Percentiles rank a stretch among this genome's conserved stretches.
Conservation (phyloP, 768 basidiomycete species). For the Mycena rebaudengoi region DNA sequence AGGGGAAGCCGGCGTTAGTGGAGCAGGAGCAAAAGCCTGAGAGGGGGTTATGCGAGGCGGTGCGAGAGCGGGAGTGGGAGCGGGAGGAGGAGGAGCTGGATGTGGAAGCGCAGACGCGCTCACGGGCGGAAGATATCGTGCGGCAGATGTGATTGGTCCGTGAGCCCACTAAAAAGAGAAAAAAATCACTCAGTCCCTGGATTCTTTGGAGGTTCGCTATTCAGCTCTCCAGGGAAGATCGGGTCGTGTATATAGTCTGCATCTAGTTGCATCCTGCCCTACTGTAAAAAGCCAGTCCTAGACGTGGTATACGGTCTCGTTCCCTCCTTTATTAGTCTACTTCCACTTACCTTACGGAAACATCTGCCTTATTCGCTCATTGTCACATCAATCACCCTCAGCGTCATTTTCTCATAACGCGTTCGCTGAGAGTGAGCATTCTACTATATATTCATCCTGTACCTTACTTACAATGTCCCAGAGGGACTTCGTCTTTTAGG, state of each 20-base stretch:
- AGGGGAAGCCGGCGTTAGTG: conserved; percentile 8
- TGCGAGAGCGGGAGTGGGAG: background rate
- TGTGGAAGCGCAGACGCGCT: background rate
- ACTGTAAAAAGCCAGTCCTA: background rate
- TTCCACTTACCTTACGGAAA: background rate
- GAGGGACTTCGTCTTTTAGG: background rate
- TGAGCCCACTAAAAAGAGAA: background rate
- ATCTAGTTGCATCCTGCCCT: background rate
- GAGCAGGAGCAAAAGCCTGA: conserved; percentile 9
- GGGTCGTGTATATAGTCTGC: background rate
- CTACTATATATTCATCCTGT: conserved; percentile 28
- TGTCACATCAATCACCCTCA: background rate
- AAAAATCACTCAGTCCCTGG: conserved; percentile 9
- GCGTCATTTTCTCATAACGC: background rate
- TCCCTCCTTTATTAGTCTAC: conserved; percentile 1
- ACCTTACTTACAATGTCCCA: background rate
- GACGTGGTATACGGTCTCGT: background rate
- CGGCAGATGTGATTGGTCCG: background rate
- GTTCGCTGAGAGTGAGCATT: background rate
- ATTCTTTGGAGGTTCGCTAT: conserved; percentile 7
- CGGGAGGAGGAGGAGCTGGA: background rate
- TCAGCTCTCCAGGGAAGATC: conserved; percentile 3
- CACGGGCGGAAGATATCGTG: no score
- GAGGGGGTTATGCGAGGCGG: background rate
- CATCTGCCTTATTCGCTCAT: background rate